These are phyloP conservation scores for Mallotus repandus DNA, from an alignment of 441 rosid genomes.

Conservation along the genomic window DNA sequence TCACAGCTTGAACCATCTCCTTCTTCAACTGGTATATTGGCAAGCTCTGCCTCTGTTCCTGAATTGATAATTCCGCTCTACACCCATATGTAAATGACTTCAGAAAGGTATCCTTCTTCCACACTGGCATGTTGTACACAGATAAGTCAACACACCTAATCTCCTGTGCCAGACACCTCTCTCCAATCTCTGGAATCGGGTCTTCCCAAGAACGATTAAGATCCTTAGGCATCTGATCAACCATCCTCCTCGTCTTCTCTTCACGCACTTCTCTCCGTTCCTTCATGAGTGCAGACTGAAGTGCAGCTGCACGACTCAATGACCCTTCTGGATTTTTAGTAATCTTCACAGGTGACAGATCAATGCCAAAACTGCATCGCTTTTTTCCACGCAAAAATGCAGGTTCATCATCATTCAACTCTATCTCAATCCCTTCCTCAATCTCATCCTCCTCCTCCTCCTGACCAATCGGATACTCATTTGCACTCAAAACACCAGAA, in stretches of 20 bases:
- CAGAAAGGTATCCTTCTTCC: slow-evolving; percentile 74
- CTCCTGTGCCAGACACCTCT: slow-evolving; percentile 80
- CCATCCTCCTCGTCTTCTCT: slow-evolving; percentile 68
- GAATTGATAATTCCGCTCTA: slow-evolving; percentile 63
- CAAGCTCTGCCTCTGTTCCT: slow-evolving; percentile 78
- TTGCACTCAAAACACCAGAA: slow-evolving; percentile 58
- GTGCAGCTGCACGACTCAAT: slow-evolving; percentile 81
- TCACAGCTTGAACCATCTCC: slow-evolving; percentile 76
- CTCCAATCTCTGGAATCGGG: slow-evolving; percentile 80
- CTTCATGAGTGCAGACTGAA: slow-evolving; percentile 77
- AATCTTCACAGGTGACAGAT: slow-evolving; percentile 82
- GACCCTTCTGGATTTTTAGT: slow-evolving; percentile 87
- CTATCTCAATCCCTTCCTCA: slow-evolving; percentile 83
- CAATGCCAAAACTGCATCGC: slow-evolving; percentile 59
- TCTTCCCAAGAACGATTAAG: slow-evolving; percentile 90
- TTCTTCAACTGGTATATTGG: slow-evolving; percentile 75
- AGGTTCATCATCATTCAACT: slow-evolving; percentile 77
- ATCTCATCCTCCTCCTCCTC: slow-evolving; percentile 74
- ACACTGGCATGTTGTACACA: slow-evolving; percentile 71
- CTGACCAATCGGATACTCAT: slow-evolving; percentile 55
- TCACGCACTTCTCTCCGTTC: slow-evolving; percentile 70
- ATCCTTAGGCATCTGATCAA: slow-evolving; percentile 78
- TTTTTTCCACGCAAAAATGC: slow-evolving; percentile 58
- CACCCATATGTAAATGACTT: slow-evolving; percentile 64
- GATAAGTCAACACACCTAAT: slow-evolving; percentile 75